A percentile compares a stretch with the other conserved stretches of the same genome.
Conservation (phyloP, 2,329 filamentous ascomycete species). For the Neonectria coccinea region DNA sequence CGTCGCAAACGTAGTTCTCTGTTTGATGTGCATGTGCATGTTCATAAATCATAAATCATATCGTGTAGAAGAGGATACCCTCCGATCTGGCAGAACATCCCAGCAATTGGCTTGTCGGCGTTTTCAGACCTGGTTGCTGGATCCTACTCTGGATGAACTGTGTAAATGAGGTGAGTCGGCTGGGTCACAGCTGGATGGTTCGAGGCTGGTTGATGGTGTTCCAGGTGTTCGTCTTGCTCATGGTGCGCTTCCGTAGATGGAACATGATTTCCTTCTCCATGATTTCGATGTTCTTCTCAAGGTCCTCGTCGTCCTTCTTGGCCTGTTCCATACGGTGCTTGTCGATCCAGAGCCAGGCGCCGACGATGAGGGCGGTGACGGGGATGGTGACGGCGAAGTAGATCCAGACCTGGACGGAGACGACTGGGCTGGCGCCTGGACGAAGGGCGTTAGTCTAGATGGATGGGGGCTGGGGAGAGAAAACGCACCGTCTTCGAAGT, state of each 20-base stretch:
- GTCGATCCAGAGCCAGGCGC: slow-evolving; percentile 67
- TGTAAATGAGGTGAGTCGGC: not conserved
- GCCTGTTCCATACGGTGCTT: slow-evolving; percentile 61
- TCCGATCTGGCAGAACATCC: slow-evolving; percentile 6
- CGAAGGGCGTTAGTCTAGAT: slow-evolving; percentile 10
- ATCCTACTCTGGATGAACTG: not conserved
- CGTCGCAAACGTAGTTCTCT: slow-evolving; percentile 4
- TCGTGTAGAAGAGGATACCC: slow-evolving; percentile 10
- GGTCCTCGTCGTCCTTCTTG: slow-evolving; percentile 61
- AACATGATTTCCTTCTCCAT: slow-evolving; percentile 70
- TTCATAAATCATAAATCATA: slow-evolving; percentile 29
- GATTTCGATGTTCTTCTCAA: slow-evolving; percentile 66
- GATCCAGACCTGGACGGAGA: slow-evolving; percentile 69
- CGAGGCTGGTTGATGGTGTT: slow-evolving; percentile 54
- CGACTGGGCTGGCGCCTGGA: slow-evolving; percentile 53
- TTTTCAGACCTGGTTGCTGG: not conserved
- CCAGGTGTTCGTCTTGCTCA: slow-evolving; percentile 68
- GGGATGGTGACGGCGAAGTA: slow-evolving; percentile 73
- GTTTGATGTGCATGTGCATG: not conserved
- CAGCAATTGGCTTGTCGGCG: not conserved
- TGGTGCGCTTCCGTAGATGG: slow-evolving; percentile 66
- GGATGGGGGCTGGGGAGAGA: not conserved
- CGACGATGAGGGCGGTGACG: slow-evolving; percentile 66
- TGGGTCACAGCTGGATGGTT: slow-evolving; percentile 26
- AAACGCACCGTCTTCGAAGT: slow-evolving; percentile 63